Evolutionary conservation across 768 basidiomycete species (phyloP).

Genomic region (Austroboletus festivus): DNA sequence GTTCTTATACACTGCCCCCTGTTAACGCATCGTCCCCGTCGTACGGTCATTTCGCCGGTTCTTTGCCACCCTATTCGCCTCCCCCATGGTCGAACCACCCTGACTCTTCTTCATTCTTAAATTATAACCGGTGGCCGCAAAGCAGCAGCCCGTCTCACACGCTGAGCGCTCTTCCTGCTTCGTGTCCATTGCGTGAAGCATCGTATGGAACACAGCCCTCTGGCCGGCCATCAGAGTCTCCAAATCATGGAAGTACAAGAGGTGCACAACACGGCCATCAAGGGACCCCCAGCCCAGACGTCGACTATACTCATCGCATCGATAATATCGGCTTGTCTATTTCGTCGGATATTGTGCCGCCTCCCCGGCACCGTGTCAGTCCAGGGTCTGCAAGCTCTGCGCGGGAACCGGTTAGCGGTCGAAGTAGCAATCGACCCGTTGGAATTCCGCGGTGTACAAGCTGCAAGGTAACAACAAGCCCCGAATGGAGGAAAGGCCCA

Average conservation of each 20-base stretch:
- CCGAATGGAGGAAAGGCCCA: constrained; percentile 91
- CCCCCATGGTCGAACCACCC: constrained; percentile 26
- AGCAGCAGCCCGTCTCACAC: constrained; percentile 28
- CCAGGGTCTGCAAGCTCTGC: constrained; percentile 47
- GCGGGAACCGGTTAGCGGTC: constrained; percentile 44
- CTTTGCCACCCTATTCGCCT: constrained; percentile 29
- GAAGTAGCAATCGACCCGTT: constrained; percentile 58
- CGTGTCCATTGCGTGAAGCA: constrained; percentile 31
- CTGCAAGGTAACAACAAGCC: constrained; percentile 78
- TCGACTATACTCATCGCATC: constrained; percentile 34
- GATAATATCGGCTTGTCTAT: constrained; percentile 29
- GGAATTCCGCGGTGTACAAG: constrained; percentile 74
- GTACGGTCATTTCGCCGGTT: constrained; percentile 24
- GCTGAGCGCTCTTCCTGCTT: constrained; percentile 19
- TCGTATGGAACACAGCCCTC: constrained; percentile 27
- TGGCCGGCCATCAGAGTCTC: constrained; percentile 40
- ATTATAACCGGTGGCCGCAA: constrained; percentile 31
- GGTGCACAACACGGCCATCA: constrained; percentile 37
- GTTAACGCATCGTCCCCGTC: constrained; percentile 28
- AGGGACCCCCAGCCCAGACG: constrained; percentile 36
- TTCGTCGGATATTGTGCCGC: constrained; percentile 49
- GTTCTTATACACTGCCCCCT: constrained; percentile 31
- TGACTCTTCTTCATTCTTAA: constrained; percentile 29
- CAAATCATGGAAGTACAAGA: constrained; percentile 27
- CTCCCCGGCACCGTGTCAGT: constrained; percentile 53